phyloP scores from a whole-genome alignment of 2,329 filamentous ascomycete genomes.

The Colletotrichum orbiculare region DNA sequence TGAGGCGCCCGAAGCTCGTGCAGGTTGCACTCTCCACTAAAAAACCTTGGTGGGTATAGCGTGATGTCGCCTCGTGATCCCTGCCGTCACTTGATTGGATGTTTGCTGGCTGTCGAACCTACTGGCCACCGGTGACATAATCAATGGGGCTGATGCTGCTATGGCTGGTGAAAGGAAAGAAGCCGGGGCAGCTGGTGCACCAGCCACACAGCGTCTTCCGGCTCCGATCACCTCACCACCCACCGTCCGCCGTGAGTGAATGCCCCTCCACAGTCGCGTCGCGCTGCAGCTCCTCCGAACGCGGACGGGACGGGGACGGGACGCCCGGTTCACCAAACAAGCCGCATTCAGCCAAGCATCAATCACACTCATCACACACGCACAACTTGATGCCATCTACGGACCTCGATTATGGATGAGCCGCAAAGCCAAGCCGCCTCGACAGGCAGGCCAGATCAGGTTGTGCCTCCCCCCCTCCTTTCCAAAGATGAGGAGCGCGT shows the following conservation, averaged over 20 bases:
- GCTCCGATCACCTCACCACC: slow-evolving; percentile 11
- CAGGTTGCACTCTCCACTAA: slow-evolving; percentile 33
- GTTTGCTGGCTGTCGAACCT: background rate
- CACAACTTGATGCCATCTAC: slow-evolving; percentile 6
- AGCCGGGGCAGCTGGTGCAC: too few relatives aligned
- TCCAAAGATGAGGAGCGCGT: slow-evolving; percentile 74
- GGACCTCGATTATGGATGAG: slow-evolving; percentile 42
- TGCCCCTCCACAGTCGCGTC: too few relatives aligned
- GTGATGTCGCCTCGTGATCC: slow-evolving; percentile 38
- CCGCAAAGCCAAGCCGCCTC: slow-evolving; percentile 10
- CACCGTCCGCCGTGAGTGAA: background rate
- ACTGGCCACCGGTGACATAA: slow-evolving; percentile 21
- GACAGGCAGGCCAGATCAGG: slow-evolving; percentile 46
- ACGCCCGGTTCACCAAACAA: background rate
- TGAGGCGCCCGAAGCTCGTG: slow-evolving; percentile 35
- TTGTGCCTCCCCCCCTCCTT: slow-evolving; percentile 59
- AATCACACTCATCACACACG: too few relatives aligned
- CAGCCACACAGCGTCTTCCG: slow-evolving; percentile 17
- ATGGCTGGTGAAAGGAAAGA: background rate
- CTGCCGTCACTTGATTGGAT: slow-evolving; percentile 33
- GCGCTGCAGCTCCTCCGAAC: background rate
- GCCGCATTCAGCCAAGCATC: background rate
- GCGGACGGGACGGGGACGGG: slow-evolving; percentile 17
- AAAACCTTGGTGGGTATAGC: slow-evolving; percentile 32
- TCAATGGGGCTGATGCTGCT: background rate